phyloP scores from a whole-genome alignment of 805 yeast genomes.

The Starmerella apis region DNA sequence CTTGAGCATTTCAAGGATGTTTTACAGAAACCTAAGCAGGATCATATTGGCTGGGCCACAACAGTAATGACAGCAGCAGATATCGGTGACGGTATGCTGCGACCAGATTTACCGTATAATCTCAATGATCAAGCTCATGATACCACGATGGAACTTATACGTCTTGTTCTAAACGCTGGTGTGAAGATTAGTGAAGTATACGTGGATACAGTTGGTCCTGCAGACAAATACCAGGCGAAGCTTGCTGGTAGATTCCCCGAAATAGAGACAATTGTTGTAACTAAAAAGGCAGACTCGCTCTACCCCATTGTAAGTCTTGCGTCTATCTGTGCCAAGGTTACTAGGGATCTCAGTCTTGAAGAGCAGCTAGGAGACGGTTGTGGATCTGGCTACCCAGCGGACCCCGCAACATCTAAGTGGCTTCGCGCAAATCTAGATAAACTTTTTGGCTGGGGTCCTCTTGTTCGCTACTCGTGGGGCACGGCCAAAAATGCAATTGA shows the following conservation, averaged over 20 bases:
- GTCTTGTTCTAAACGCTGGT: slow-evolving; percentile 49
- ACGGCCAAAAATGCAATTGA: slow-evolving; percentile 68
- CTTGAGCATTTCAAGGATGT: slow-evolving; percentile 40
- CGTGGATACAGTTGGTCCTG: slow-evolving; percentile 97
- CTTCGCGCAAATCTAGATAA: slow-evolving; percentile 50
- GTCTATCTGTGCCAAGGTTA: slow-evolving; percentile 90
- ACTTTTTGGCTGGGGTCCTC: slow-evolving; percentile 75
- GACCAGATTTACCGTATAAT: slow-evolving; percentile 54
- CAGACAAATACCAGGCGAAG: slow-evolving; percentile 69
- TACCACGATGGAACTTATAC: slow-evolving; percentile 72
- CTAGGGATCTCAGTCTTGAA: slow-evolving; percentile 60
- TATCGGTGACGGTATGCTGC: slow-evolving; percentile 79
- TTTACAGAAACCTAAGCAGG: slow-evolving; percentile 15
- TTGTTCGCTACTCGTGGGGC: slow-evolving; percentile 86
- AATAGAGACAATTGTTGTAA: slow-evolving; percentile 56
- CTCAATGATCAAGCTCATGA: slow-evolving; percentile 95
- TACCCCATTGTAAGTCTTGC: slow-evolving; percentile 93
- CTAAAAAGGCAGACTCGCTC: slow-evolving; percentile 89
- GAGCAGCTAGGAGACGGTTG: slow-evolving; percentile 34
- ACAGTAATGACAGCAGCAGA: slow-evolving; percentile 77
- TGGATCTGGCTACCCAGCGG: slow-evolving; percentile 95
- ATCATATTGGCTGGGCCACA: slow-evolving; percentile 78
- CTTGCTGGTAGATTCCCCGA: slow-evolving; percentile 58
- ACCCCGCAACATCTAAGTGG: slow-evolving; percentile 79
- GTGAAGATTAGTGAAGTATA: slow-evolving; percentile 60